These are phyloP conservation scores for Fistulifera solaris DNA, from an alignment of 108 stramenopile genomes.

Conservation along the genomic window DNA sequence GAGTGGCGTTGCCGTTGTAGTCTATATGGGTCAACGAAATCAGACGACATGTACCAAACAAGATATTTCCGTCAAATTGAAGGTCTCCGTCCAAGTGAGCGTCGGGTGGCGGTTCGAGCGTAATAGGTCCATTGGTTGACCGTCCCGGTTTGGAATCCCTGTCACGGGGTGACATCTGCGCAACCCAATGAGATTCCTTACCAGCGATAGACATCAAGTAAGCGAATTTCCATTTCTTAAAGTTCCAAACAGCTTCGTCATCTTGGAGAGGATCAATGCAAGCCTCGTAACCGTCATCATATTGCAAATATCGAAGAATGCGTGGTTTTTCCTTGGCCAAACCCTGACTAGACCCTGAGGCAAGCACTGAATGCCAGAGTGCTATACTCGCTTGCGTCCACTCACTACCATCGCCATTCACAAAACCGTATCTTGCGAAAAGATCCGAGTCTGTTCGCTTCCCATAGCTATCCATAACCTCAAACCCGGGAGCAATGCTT, in stretches of 20 bases:
- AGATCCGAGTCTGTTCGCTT: slow-evolving; percentile 59
- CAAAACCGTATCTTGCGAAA: slow-evolving; percentile 72
- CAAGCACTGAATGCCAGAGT: slow-evolving; percentile 47
- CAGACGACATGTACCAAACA: slow-evolving; percentile 66
- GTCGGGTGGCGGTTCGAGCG: slow-evolving; percentile 10
- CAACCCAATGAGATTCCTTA: slow-evolving; percentile 39
- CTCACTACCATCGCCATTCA: slow-evolving; percentile 72
- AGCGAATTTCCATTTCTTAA: slow-evolving; percentile 60
- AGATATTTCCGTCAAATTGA: slow-evolving; percentile 28
- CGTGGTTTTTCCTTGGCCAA: slow-evolving; percentile 14
- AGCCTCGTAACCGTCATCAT: slow-evolving; percentile 70
- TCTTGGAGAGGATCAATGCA: slow-evolving; percentile 25
- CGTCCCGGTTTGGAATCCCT: slow-evolving; percentile 27
- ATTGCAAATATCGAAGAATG: slow-evolving; percentile 50
- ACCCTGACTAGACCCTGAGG: slow-evolving; percentile 32
- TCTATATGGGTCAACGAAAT: slow-evolving; percentile 51
- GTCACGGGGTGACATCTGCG: slow-evolving; percentile 29
- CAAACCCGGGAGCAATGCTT: slow-evolving; percentile 17
- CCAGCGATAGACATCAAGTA: slow-evolving; percentile 59
- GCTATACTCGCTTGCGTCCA: slow-evolving; percentile 49
- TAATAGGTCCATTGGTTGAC: slow-evolving; percentile 6
- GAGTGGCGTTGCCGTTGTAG: slow-evolving; percentile 44
- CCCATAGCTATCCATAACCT: slow-evolving; percentile 63
- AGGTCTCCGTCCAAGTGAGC: slow-evolving; percentile 5
- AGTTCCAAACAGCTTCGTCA: slow-evolving; percentile 16